These are phyloP conservation scores for Sanghuangporus sanghuang DNA, from an alignment of 1,284 basidiomycete genomes.

Conservation along the genomic window DNA sequence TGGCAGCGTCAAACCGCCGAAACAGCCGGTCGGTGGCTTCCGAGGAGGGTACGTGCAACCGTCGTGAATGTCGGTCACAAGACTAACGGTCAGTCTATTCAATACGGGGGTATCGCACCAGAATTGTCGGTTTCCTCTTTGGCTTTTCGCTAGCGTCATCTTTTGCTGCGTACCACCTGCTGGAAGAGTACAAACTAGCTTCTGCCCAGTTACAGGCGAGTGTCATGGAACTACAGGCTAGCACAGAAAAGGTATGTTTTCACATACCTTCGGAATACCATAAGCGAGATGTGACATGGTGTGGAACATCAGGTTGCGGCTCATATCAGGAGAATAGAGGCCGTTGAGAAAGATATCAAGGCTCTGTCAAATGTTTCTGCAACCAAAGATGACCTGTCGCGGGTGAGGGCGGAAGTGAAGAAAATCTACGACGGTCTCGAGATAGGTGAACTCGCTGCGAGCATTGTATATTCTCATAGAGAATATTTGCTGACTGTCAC, in stretches of 20 bases:
- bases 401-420: slow-evolving; percentile 76
- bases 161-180: slow-evolving; percentile 80
- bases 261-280: not conserved
- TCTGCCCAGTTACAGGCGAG: slow-evolving; percentile 79
- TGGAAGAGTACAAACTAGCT: slow-evolving; percentile 88
- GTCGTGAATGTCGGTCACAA: slow-evolving; percentile 14
- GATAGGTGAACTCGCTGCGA: slow-evolving; percentile 48
- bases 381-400: slow-evolving; percentile 74
- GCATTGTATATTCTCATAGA: not conserved
- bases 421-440: slow-evolving; percentile 78
- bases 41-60: slow-evolving; percentile 65
- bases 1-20: slow-evolving; percentile 53
- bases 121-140: slow-evolving; percentile 84
- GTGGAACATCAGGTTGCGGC: slow-evolving; percentile 61
- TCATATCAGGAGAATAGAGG: slow-evolving; percentile 81
- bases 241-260: slow-evolving; percentile 67
- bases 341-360: slow-evolving; percentile 85
- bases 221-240: slow-evolving; percentile 80
- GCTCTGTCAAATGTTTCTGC: slow-evolving; percentile 62
- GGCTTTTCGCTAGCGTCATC: slow-evolving; percentile 85
- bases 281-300: not conserved
- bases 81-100: not conserved
- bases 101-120: slow-evolving; percentile 27
- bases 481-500: not conserved
- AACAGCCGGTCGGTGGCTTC: slow-evolving; percentile 81